These are phyloP conservation scores for Pseudopithomyces chartarum DNA, from an alignment of 2,329 filamentous ascomycete species.

Conservation along the genomic window DNA sequence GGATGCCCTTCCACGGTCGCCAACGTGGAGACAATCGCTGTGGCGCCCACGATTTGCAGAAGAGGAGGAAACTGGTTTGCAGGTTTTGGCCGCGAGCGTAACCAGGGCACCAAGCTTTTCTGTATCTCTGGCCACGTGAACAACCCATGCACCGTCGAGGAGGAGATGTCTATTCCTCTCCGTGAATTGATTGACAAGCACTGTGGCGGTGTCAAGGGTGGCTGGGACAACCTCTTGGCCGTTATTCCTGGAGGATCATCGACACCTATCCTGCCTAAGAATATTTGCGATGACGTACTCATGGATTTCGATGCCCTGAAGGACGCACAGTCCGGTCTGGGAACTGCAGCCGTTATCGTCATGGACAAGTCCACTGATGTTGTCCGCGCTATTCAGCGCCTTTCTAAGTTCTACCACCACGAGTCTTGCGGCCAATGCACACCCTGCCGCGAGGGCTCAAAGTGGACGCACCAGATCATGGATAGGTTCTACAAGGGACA, in stretches of 20 bases:
- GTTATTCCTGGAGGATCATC: constrained; percentile 96
- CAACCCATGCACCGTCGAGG: constrained; percentile 96
- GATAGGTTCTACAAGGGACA: constrained; percentile 90
- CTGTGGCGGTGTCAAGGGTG: constrained; percentile 93
- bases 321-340: constrained; percentile 95
- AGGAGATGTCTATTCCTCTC: constrained; percentile 98
- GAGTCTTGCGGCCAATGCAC: constrained; percentile 99
- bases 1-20: constrained; percentile 97
- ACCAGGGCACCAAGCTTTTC: constrained; percentile 96
- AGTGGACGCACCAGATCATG: constrained; percentile 99
- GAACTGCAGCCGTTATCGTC: constrained; percentile 96
- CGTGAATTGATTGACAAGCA: constrained; percentile 97
- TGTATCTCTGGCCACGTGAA: constrained; percentile 99
- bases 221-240: constrained; percentile 96
- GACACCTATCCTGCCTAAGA: constrained; percentile 91
- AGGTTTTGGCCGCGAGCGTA: constrained; percentile 90
- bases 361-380: constrained; percentile 99
- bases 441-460: constrained; percentile 97
- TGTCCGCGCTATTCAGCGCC: constrained; percentile 87
- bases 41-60: constrained; percentile 93
- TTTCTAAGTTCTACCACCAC: constrained; percentile 97
- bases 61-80: constrained; percentile 94
- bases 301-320: constrained; percentile 99
- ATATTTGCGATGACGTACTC: constrained; percentile 87
- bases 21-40: constrained; percentile 96